Conservation (phyloP, 2,329 filamentous ascomycete species). For the Ceratocystis papillata region DNA sequence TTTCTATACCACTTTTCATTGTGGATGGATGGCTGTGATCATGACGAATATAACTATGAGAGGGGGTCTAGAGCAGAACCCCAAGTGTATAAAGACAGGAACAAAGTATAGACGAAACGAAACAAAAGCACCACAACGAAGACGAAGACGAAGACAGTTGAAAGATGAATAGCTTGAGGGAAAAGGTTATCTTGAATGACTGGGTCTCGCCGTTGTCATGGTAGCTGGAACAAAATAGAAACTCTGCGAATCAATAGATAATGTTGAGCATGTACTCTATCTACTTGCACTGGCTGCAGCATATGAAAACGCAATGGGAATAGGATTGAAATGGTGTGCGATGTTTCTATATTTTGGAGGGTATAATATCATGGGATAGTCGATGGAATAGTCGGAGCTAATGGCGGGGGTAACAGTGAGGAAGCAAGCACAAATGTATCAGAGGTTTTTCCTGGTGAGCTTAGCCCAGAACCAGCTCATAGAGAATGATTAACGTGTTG, state of each 20-base stretch:
- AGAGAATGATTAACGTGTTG: conserved; percentile 73
- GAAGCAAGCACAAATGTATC: not conserved
- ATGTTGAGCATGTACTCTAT: not conserved
- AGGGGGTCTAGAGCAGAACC: not conserved
- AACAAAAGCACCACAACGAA: not conserved
- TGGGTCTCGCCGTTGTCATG: not conserved
- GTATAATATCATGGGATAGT: conserved; percentile 2
- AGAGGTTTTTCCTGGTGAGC: not conserved
- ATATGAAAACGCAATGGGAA: not conserved
- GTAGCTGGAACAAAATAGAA: not conserved
- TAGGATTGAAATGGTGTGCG: not conserved
- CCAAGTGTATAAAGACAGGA: not conserved
- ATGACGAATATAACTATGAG: not conserved
- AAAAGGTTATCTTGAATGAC: not conserved
- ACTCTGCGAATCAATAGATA: not conserved
- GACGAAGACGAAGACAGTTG: not conserved
- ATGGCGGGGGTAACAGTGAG: not conserved
- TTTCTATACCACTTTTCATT: conserved; percentile 12
- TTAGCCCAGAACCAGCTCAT: conserved; percentile 67
- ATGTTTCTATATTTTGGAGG: conserved; percentile 3
- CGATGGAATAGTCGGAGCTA: not conserved
- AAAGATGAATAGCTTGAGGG: not conserved
- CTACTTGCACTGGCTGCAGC: no score
- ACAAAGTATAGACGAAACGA: conserved; percentile 3
- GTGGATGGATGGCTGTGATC: not conserved